Conservation (phyloP, 345 rosid species). For the Populus nigra region DNA sequence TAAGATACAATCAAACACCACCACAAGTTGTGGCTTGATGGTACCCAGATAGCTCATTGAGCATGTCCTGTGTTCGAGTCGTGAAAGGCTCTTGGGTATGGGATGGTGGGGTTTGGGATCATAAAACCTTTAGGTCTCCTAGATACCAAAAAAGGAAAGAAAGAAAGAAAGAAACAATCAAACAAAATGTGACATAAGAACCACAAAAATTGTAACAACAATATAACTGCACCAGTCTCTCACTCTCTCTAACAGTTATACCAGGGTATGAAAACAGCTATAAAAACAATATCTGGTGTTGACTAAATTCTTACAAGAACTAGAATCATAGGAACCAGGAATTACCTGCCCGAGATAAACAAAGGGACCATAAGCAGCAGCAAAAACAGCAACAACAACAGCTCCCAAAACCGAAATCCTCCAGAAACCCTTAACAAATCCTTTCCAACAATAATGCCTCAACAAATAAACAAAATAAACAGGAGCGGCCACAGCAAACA, state of each 20-base stretch:
- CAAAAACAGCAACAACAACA: constrained; percentile 59
- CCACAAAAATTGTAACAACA: not conserved
- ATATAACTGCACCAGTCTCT: not conserved
- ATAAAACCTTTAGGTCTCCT: too few relatives aligned
- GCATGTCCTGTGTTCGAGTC: too few relatives aligned
- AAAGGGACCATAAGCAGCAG: constrained; percentile 78
- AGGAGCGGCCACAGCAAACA: constrained; percentile 94
- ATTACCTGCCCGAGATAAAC: constrained; percentile 73
- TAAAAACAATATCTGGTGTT: not conserved
- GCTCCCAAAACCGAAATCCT: constrained; percentile 55
- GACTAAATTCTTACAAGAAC: not conserved
- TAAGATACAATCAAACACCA: too few relatives aligned
- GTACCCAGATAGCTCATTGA: too few relatives aligned
- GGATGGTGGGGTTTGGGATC: too few relatives aligned
- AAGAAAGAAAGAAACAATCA: not conserved
- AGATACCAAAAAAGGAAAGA: too few relatives aligned
- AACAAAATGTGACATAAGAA: not conserved
- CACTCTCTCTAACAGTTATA: not conserved
- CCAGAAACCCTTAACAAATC: constrained; percentile 46
- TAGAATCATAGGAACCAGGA: not conserved
- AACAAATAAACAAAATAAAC: constrained; percentile 80
- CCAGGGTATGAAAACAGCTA: not conserved
- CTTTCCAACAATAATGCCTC: constrained; percentile 80
- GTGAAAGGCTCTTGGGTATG: too few relatives aligned
- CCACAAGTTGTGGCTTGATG: too few relatives aligned